These are phyloP conservation scores for Mycena sanguinolenta DNA, from an alignment of 768 basidiomycete species.

Conservation along the genomic window DNA sequence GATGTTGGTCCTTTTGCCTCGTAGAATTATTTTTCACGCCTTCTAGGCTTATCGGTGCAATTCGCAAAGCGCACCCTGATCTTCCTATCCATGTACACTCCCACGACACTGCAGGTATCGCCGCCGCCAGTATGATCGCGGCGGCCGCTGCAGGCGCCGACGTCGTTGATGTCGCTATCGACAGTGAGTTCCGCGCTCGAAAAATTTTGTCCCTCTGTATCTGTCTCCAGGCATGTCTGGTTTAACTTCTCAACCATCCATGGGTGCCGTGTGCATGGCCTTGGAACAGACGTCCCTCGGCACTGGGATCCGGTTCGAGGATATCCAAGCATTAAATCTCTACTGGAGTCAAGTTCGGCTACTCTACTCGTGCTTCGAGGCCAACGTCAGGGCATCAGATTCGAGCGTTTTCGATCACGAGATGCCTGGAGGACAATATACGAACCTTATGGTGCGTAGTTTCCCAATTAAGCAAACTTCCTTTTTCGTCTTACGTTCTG, in stretches of 20 bases:
- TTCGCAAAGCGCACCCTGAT: slow-evolving; percentile 96
- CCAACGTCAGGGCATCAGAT: slow-evolving; percentile 96
- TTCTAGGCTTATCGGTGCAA: slow-evolving; percentile 85
- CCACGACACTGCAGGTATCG: slow-evolving; percentile 99
- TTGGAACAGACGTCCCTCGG: slow-evolving; percentile 95
- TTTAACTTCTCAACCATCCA: slow-evolving; percentile 97
- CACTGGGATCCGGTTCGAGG: slow-evolving; percentile 96
- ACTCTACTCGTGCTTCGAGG: slow-evolving; percentile 97
- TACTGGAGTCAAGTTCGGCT: slow-evolving; percentile 99
- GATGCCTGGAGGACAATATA: slow-evolving; percentile 99
- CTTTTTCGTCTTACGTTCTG: slow-evolving; percentile 38
- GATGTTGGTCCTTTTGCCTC: slow-evolving; percentile 65
- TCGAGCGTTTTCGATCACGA: slow-evolving; percentile 99
- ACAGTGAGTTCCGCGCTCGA: slow-evolving; percentile 72
- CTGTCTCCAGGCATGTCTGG: slow-evolving; percentile 93
- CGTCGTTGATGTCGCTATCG: slow-evolving; percentile 97
- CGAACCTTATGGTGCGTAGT: slow-evolving; percentile 88
- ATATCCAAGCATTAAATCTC: slow-evolving; percentile 96
- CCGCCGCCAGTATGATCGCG: slow-evolving; percentile 97
- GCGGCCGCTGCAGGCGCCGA: slow-evolving; percentile 97
- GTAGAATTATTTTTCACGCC: slow-evolving; percentile 15
- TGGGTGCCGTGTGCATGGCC: slow-evolving; percentile 97
- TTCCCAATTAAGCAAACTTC: slow-evolving; percentile 17
- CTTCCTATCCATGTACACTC: slow-evolving; percentile 99
- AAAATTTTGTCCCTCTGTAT: slow-evolving; percentile 34